Evolutionary conservation across 2,329 filamentous ascomycete species (phyloP).

Genomic region (Microdochium nivale): DNA sequence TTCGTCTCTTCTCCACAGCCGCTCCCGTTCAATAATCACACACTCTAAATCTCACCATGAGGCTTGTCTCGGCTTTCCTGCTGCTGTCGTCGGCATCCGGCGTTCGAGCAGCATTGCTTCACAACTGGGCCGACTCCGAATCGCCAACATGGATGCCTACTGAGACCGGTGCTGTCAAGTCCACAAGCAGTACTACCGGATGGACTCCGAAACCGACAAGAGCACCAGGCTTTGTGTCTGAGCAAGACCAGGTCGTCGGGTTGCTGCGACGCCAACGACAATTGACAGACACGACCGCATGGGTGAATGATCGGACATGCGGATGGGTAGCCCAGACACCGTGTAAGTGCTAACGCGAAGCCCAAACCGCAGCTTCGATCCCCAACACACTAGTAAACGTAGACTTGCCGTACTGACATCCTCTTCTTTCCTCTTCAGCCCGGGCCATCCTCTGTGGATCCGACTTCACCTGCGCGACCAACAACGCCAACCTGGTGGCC

Average conservation of each 20-base stretch:
- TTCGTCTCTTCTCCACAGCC: background rate
- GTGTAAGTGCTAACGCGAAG: constrained; percentile 13
- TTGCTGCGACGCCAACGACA: constrained; percentile 6
- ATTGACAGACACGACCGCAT: constrained; percentile 6
- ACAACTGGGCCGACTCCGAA: background rate
- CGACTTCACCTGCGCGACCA: constrained; percentile 18
- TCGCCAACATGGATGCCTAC: background rate
- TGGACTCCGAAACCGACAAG: background rate
- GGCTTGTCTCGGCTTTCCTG: background rate
- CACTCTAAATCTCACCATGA: background rate
- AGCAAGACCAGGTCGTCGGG: constrained; percentile 10
- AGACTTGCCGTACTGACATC: constrained; percentile 1
- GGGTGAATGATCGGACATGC: constrained; percentile 18
- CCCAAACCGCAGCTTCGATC: background rate
- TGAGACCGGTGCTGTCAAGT: background rate
- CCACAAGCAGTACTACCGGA: background rate
- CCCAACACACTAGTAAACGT: too few relatives aligned
- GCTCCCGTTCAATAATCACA: background rate
- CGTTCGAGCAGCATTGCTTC: background rate
- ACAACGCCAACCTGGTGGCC: constrained; percentile 23
- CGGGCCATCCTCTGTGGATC: constrained; percentile 12
- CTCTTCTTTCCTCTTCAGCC: constrained; percentile 7
- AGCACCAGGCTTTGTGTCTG: constrained; percentile 9
- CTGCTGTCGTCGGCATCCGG: background rate
- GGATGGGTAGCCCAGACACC: constrained; percentile 17